A percentile compares a stretch with the other conserved stretches of the same genome.
Conservation (phyloP, 1,284 basidiomycete species). For the Tilletia setariae region DNA sequence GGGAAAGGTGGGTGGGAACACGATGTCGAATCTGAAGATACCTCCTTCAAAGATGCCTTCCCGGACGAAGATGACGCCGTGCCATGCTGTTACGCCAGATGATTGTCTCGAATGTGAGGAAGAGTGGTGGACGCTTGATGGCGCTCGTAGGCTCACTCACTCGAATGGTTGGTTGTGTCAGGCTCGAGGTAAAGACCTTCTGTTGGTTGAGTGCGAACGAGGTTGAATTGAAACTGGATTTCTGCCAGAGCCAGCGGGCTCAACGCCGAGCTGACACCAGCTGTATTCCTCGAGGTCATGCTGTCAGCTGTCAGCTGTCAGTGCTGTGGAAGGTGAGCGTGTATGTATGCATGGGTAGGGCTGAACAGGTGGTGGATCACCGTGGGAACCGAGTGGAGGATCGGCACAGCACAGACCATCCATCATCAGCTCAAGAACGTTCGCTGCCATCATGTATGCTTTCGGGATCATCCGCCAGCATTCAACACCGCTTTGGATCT, state of each 20-base stretch:
- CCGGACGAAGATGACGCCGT: conserved; percentile 36
- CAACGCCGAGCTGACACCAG: neutral
- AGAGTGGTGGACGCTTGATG: neutral
- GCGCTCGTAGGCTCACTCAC: neutral
- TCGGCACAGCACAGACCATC: too few relatives aligned
- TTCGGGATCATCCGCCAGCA: too few relatives aligned
- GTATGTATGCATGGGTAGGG: too few relatives aligned
- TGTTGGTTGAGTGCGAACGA: neutral
- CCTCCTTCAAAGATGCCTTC: conserved; percentile 35
- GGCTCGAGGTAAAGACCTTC: conserved; percentile 10
- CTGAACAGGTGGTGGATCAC: too few relatives aligned
- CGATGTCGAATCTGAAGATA: conserved; percentile 42
- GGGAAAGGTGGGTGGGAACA: conserved; percentile 30
- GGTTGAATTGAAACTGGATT: neutral
- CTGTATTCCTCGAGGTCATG: too few relatives aligned
- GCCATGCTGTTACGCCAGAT: conserved; percentile 31
- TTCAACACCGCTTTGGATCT: too few relatives aligned
- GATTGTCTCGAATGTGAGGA: neutral
- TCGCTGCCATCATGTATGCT: too few relatives aligned
- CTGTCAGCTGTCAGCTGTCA: too few relatives aligned
- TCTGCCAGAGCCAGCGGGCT: neutral
- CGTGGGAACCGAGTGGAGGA: too few relatives aligned
- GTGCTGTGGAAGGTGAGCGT: too few relatives aligned
- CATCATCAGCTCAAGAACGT: too few relatives aligned
- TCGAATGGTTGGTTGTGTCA: neutral